These are phyloP conservation scores for Linderniella brevidens DNA, from an alignment of 257 asterid genomes.

Conservation along the genomic window DNA sequence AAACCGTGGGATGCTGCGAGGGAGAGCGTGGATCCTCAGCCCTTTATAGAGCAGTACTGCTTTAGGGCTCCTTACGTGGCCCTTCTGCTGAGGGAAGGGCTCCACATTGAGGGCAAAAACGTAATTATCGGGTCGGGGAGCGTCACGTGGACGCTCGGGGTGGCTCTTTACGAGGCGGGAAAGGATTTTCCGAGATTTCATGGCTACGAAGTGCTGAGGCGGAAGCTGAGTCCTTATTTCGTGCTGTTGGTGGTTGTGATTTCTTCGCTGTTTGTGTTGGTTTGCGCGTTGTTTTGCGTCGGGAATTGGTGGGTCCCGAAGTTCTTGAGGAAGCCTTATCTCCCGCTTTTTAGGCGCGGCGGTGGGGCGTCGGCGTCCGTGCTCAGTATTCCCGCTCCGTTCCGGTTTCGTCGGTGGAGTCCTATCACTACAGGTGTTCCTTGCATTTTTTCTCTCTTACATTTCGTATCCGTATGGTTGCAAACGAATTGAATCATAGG, in stretches of 20 bases:
- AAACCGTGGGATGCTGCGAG: constrained; percentile 66
- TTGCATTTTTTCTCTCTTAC: background rate
- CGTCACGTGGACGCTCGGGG: constrained; percentile 98
- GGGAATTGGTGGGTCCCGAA: constrained; percentile 49
- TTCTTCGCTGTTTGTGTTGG: constrained; percentile 46
- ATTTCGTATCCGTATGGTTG: too few species aligned
- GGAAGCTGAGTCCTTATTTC: constrained; percentile 39
- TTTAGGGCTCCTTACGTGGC: constrained; percentile 84
- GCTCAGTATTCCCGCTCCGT: constrained; percentile 54
- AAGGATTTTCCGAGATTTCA: constrained; percentile 39
- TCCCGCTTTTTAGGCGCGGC: constrained; percentile 47
- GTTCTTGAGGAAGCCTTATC: constrained; percentile 26
- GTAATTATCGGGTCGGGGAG: constrained; percentile 82
- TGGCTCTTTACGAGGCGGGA: constrained; percentile 89
- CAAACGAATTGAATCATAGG: too few species aligned
- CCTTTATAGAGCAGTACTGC: constrained; percentile 93
- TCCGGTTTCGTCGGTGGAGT: constrained; percentile 82
- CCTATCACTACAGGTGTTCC: constrained; percentile 58
- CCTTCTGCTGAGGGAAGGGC: constrained; percentile 75
- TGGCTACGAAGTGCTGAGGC: constrained; percentile 28
- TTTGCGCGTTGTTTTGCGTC: constrained; percentile 35
- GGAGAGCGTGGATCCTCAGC: constrained; percentile 78
- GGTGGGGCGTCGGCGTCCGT: constrained; percentile 42
- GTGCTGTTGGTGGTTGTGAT: constrained; percentile 28
- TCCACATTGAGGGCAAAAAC: constrained; percentile 59